phyloP scores from a whole-genome alignment of 306 rosid species.

The Trifolium dubium region DNA sequence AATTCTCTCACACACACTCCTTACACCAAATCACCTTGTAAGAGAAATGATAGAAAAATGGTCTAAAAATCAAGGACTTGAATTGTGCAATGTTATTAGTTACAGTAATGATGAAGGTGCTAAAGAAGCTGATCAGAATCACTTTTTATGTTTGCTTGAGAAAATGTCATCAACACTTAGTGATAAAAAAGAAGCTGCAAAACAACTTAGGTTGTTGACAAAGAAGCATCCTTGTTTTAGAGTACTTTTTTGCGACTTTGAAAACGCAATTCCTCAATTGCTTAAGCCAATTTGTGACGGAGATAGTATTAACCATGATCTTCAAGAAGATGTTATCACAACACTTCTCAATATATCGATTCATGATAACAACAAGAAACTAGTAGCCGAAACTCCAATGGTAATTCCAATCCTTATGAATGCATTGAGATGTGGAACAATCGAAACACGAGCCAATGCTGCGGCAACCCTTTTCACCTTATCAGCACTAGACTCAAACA shows the following conservation, averaged over 20 bases:
- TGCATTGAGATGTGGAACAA: conserved; percentile 76
- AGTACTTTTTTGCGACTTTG: conserved; percentile 73
- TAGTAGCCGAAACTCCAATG: conserved; percentile 76
- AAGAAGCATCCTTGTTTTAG: conserved; percentile 80
- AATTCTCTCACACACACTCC: conserved; percentile 78
- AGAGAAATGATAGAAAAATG: conserved; percentile 76
- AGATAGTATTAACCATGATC: conserved; percentile 47
- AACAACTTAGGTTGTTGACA: conserved; percentile 81
- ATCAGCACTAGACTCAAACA: conserved; percentile 93
- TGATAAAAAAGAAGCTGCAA: conserved; percentile 82
- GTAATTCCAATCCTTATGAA: conserved; percentile 68
- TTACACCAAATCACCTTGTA: conserved; percentile 77
- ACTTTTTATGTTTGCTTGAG: conserved; percentile 65
- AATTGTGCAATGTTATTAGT: conserved; percentile 55
- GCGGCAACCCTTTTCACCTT: conserved; percentile 90
- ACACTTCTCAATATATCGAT: conserved; percentile 85
- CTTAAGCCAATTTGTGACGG: conserved; percentile 68
- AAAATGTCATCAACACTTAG: conserved; percentile 67
- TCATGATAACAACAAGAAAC: conserved; percentile 86
- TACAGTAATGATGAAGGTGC: conserved; percentile 58
- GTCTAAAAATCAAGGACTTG: conserved; percentile 71
- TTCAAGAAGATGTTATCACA: conserved; percentile 89
- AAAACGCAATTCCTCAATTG: conserved; percentile 66
- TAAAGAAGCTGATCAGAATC: conserved; percentile 61
- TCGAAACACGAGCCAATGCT: conserved; percentile 80